Base-by-base conservation (phyloP, 495 filamentous ascomycete species). In the Penicillium atrosanguineum region DNA sequence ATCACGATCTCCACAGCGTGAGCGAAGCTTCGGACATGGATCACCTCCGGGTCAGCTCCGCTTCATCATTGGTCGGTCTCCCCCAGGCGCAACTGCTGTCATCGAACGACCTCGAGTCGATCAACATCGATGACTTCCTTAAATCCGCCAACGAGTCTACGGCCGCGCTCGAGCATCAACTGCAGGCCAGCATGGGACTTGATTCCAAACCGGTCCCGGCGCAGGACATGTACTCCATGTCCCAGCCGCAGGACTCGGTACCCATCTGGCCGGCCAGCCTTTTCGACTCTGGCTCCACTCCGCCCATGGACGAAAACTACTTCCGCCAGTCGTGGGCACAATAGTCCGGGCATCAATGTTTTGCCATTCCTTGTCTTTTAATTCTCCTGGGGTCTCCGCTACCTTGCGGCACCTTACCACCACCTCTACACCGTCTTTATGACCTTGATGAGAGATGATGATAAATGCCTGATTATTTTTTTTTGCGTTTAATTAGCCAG, bases 111-210 rank as follows among this genome's bases (percentile, higher is more conserved):
- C 62, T 85, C 11, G 72, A 76, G n/a, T 78, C 71, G 43, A 74
- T 86, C 53, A 83, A 83, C 57, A 82, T 84, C 46, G 83, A 86
- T 48, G 81, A 86, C 39, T 83, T 83, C 64, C 81, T 87, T 68
- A 75, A 77, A 55, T 71, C 72, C 2, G 68, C 75, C 53, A 77
- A 77, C 47, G 75, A 75, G 50, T 75, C 71, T 7, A 77, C 75
- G 20, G 71, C 72, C 18, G 74, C 68, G 47, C 60, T 79, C 50
- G 74, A 77, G 61, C 74, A 77, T 52, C 75, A 73, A 44, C 64
- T 78, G 44, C 75, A 78, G 48, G 72, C 67, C 42, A 74, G 58
- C 57, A 73, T 76, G 63, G 69, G 64, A 14, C 64, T 73, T 54
- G 72, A 76, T 18, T 18, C 64, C 15, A 76, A 76, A 53, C 43